Evolutionary conservation across 2,329 filamentous ascomycete species (phyloP), one percentile per base, ranked within the genome.

Genomic region (Rasamsonia emersonii): DNA sequence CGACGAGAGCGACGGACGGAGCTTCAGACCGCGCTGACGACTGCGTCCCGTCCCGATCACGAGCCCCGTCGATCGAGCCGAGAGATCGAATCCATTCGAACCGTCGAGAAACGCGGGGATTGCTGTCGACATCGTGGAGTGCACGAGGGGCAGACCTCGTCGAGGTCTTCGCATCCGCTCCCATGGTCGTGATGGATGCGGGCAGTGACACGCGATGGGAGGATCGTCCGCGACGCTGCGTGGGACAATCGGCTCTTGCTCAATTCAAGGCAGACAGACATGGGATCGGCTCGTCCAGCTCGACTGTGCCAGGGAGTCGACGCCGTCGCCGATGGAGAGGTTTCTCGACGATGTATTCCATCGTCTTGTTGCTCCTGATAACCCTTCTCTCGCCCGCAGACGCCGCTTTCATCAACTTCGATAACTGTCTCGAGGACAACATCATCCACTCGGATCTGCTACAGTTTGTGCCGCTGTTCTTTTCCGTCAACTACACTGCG

Each of bases 401-500:
- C 24, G 84, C 82, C 29, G 85, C 77, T 26, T 74, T 77, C 46
- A 64, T 95, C 39, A 67, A 75, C 36, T 91, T 93, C 59, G 70
- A 81, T n/a, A 93, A 95, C 61, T 98, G 89, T 62, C 69, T 95
- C 18, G 53, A 58, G 28, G 58, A 68, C 28, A 65, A 71, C 37
- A 70, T 72, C 32, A 71, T 80, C 52, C 67, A 38, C 17, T 70
- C 71, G 27, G 61, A 64, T 6, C 73, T 80, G 9, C 70, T 96
- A 18, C 86, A 95, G 64, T 94, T 89, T 65, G 68, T 77, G 9
- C 88, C 91, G 3, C 58, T 79, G 20, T 77, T 73, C 45, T 74
- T 91, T 36, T 77, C 83, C 47, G 89, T 84, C 35, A 62, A 64
- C 13, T 93, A 93, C 64, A 72, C 85, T 47, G 68, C 72, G 17